A percentile compares a stretch with the other conserved stretches of the same genome.
These are phyloP conservation scores for Chamaecyparis obtusa DNA, from an alignment of 75 land plant genomes.

Conservation along the genomic window DNA sequence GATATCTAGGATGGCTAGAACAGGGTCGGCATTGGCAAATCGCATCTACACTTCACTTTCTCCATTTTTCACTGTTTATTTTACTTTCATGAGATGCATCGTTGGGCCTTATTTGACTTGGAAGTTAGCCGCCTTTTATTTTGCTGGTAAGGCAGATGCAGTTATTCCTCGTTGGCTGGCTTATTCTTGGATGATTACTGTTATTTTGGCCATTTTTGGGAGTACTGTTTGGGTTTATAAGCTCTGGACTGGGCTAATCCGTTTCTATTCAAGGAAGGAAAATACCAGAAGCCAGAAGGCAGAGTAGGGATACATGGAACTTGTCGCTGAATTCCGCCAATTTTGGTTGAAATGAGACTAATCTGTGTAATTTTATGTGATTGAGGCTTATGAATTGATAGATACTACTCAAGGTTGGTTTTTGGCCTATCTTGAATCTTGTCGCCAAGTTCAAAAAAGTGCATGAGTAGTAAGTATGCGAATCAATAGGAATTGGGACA, in stretches of 20 bases:
- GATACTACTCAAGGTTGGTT: background rate
- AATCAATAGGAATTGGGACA: no score
- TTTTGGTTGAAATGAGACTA: background rate
- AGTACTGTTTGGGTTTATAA: conserved; percentile 44
- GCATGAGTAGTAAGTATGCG: no score
- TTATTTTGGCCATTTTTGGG: conserved; percentile 31
- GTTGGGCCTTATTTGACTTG: conserved; percentile 32
- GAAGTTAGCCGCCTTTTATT: conserved; percentile 25
- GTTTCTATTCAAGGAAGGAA: conserved; percentile 22
- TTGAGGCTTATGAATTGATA: background rate
- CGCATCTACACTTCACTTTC: conserved; percentile 25
- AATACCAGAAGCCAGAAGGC: background rate
- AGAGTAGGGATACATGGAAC: background rate
- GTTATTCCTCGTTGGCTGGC: conserved; percentile 35
- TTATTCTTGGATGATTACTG: conserved; percentile 38
- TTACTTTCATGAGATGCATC: conserved; percentile 30
- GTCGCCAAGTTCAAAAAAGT: background rate
- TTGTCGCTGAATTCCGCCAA: background rate
- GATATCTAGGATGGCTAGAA: conserved; percentile 27
- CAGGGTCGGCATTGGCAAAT: conserved; percentile 18
- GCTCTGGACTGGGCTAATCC: conserved; percentile 40
- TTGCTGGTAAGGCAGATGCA: conserved; percentile 33
- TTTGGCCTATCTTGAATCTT: background rate
- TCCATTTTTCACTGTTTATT: conserved; percentile 35
- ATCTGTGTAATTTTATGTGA: background rate